Conservation (phyloP, 768 basidiomycete genomes). For the Leccinum variicolor region DNA sequence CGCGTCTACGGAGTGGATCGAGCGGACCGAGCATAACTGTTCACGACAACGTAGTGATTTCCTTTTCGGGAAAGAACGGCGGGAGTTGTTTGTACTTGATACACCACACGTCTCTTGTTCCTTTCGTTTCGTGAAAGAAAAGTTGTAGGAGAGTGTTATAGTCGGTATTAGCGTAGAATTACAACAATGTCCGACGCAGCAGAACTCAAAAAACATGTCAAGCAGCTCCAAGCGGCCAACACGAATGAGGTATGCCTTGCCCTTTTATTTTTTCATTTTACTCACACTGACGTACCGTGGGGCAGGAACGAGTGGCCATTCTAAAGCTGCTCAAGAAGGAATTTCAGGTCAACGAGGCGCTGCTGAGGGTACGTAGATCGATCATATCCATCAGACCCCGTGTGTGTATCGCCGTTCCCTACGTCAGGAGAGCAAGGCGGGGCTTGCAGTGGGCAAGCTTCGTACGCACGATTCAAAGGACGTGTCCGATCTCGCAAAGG, state of each 20-base stretch:
- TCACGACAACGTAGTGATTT: not conserved
- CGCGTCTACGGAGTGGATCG: slow-evolving; percentile 58
- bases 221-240: slow-evolving; percentile 67
- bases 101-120: too few relatives aligned
- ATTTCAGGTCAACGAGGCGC: slow-evolving; percentile 63
- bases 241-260: slow-evolving; percentile 50
- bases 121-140: not conserved
- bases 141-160: not conserved
- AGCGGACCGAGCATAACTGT: slow-evolving; percentile 33
- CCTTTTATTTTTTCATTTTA: not conserved
- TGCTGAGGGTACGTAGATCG: slow-evolving; percentile 61
- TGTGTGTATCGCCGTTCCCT: not conserved
- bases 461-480: slow-evolving; percentile 68
- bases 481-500: slow-evolving; percentile 82
- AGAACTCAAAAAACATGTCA: slow-evolving; percentile 79
- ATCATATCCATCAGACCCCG: not conserved
- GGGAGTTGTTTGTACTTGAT: too few relatives aligned
- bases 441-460: slow-evolving; percentile 89
- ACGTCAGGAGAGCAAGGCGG: slow-evolving; percentile 83
- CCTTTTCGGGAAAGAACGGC: slow-evolving; percentile 7
- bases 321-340: slow-evolving; percentile 63
- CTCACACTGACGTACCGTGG: not conserved
- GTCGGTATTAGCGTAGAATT: slow-evolving; percentile 20
- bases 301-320: slow-evolving; percentile 63
- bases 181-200: slow-evolving; percentile 34